Evolutionary conservation across 495 filamentous ascomycete genomes (phyloP), one percentile per base, ranked within the genome.

Genomic region (Annulohypoxylon bovei): DNA sequence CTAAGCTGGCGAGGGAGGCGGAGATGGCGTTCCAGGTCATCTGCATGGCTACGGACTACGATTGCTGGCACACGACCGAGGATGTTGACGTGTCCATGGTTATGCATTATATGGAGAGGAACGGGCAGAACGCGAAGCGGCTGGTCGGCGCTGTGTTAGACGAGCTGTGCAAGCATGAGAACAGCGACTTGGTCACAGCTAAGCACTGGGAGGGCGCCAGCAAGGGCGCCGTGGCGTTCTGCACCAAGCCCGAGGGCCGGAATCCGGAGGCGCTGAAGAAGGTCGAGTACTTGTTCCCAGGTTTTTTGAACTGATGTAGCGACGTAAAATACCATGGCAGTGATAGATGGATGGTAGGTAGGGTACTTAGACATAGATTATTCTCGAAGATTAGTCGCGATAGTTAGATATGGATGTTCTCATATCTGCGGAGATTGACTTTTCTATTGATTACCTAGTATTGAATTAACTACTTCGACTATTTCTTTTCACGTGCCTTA

Each of bases 41-140:
- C 71, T 98, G 95, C 85, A 99, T 99, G 96, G 90, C 91, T 27
- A 99, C 95, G 22, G 95, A 99, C 81, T 99, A 99, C 75, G 96
- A 99, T 80, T 97, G 94, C 87, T 98, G 95, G 95, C 91, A 92
- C 76, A 81, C 79, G 30, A 83, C 84, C 4, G 89, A 87, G 47
- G 91, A 90, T 42, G 95, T 99, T 33, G 94, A 92, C 65, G 95
- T 99, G 6, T 92, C 92, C 76, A 97, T 97, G 91, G 96, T 99
- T 12, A 95, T 98, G 90, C 91, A 88, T 46, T 90, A 98, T 79
- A 99, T 99, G 96, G 90, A 88, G 70, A 89, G 92, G 59, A 99
- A 99, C 79, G 84, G 91, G 46, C 83, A 87, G 66, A 99, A 98
- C 75, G 96, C 95, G 49, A 88, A 90, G 70, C 83, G 88, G 27